Evolutionary conservation across 805 yeast species (phyloP), one percentile per base, ranked within the genome.

Genomic region (Ogataea thermomethanolica): DNA sequence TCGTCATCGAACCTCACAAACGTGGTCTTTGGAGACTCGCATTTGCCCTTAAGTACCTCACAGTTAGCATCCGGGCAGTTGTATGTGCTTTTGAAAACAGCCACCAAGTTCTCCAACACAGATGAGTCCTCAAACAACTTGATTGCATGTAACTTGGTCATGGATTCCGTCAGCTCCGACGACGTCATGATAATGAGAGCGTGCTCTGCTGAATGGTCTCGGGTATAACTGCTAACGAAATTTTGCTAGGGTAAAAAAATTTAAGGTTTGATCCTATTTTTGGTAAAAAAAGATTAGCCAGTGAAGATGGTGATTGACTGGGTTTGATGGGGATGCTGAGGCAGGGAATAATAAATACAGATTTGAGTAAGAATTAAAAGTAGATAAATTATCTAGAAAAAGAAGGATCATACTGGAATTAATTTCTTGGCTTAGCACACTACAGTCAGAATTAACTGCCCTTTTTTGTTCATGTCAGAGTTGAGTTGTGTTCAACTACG

Each of bases 1-100:
- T 42, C 25, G 25, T 33, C 40, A 27, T 52, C 39, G 34, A 50
- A 50, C 30, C 41, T 45, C 12, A 56, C 42, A 32, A 46, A 57
- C 13, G 41, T 33, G 5, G 39, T 30, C 29, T 38, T 42, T 7
- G 33, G 32, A 25, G 29, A 33, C 23, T 43, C 47, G 30, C 34
- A 20, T 17, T 52, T 48, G 26, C 48, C 44, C 40, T 54, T 44
- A 14, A 53, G 38, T 13, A 57, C 17, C 27, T 50, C 54, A 21
- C 50, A 38, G n/a, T 42, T 46, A 21, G 41, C 29, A 8, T 45
- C 47, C 11, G 39, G 15, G 14, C 43, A 31, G 26, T 42, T 45
- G 30, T 32, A 9, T 10, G 34, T 14, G 33, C 47, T 45, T 26
- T 51, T 40, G 39, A 51, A 53, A n/a, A 34, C 41, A 17, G 46